phyloP scores from a whole-genome alignment of 2,329 filamentous ascomycete species.

The Cytospora piceicola region DNA sequence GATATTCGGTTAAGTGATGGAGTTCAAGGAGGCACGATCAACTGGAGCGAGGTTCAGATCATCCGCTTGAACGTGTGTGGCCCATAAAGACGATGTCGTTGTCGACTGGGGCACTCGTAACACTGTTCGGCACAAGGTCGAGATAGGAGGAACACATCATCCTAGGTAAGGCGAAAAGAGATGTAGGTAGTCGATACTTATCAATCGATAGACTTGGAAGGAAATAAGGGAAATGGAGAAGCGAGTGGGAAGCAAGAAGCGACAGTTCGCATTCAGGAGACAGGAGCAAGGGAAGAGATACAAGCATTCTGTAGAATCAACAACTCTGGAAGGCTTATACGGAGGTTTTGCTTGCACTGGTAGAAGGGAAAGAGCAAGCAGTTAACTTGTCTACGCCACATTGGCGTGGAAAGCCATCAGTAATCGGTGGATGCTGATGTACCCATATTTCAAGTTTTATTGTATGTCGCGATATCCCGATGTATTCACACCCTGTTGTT shows the following conservation, averaged over 20 bases:
- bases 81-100: slow-evolving; percentile 12
- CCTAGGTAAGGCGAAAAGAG: slow-evolving; percentile 14
- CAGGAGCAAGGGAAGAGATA: not conserved
- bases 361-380: not conserved
- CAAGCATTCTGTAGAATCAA: not conserved
- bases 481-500: too few species aligned
- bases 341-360: not conserved
- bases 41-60: not conserved
- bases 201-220: not conserved
- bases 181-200: slow-evolving; percentile 6
- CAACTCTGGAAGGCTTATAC: not conserved
- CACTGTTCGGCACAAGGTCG: slow-evolving; percentile 24
- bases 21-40: slow-evolving; percentile 9
- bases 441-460: too few species aligned
- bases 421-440: not conserved
- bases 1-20: not conserved
- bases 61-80: slow-evolving; percentile 12
- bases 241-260: slow-evolving; percentile 11
- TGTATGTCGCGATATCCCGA: not conserved
- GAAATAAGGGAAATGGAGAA: slow-evolving; percentile 6
- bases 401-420: not conserved
- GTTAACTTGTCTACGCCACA: not conserved
- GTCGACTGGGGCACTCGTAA: slow-evolving; percentile 21
- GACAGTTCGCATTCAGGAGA: not conserved
- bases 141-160: slow-evolving; percentile 22